Base-by-base conservation (phyloP, 75 land plant genomes). In the Ceratopteris richardii region DNA sequence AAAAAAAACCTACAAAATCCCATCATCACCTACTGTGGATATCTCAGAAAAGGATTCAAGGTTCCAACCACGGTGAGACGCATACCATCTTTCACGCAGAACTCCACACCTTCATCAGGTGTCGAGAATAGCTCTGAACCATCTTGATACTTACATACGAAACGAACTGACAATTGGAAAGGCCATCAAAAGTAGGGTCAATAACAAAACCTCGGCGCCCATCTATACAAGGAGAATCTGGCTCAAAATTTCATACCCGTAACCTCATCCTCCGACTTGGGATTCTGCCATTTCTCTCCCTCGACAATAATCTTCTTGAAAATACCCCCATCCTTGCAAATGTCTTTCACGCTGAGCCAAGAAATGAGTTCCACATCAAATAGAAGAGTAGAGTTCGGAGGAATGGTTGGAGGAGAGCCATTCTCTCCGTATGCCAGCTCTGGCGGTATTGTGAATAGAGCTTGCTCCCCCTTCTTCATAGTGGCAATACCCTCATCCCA, bases 311-410 rank as follows among this genome's bases (percentile, higher is more conserved):
- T 54, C 41, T 80, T 83, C 80, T 80, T 83, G 26, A 83, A 50
- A 20, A 83, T 63, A 26, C 83, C 83, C 68, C 86, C 83, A 80
- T 80, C 86, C 33, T 73, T 67, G 51, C 72, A 72, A 33, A 83
- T 68, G 44, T 80, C 83, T 36, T 73, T 83, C 17, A 80, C 71
- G 43, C 73, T 82, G 17, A 69, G 63, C 96, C 96, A 86, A 2
- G 90, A 90, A 6, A 82, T 62, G 27, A 90, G 48, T 62, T 90
- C 96, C 26, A 86, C 84, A 50, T 90, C 87, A 58, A 83, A 82
- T 40, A 77, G 69, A 0, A 90, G 79, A 39, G 96, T 85, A 6
- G 96, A 75, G 61, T 76, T 80, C 1, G 80, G 77, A 58, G 96
- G 87, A 48, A 90, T 78, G 21, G 76, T 60, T 19, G 90, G 84